A percentile compares a stretch with the other conserved stretches of the same genome.
phyloP scores from a whole-genome alignment of 345 rosid species.

The Eucalyptus tenuipes region DNA sequence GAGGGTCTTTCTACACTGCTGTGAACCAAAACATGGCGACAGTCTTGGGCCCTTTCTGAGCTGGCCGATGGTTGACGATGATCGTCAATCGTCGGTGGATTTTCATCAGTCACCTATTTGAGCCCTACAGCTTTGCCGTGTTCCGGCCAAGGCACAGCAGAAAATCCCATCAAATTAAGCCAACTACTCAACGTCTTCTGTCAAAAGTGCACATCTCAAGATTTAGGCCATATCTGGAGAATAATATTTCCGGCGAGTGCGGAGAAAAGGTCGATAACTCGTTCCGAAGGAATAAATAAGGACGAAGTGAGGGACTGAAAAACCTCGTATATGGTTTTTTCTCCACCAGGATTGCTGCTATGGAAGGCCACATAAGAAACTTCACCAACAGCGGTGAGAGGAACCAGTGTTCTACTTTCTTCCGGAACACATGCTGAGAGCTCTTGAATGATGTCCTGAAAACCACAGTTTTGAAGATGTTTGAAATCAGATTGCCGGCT shows the following conservation, averaged over 20 bases:
- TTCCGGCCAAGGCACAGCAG: not conserved
- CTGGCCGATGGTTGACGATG: not conserved
- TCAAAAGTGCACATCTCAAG: not conserved
- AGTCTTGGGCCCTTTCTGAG: not conserved
- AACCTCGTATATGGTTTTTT: not conserved
- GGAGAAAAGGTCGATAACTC: not conserved
- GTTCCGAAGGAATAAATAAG: not conserved
- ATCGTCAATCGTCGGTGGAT: not conserved
- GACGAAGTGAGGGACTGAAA: not conserved
- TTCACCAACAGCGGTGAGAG: not conserved
- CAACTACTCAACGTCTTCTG: not conserved
- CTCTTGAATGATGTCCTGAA: not conserved
- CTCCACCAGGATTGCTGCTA: not conserved
- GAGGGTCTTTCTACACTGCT: not conserved
- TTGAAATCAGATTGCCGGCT: not conserved
- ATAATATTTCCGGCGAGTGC: not conserved
- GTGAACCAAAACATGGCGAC: not conserved
- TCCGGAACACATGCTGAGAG: not conserved
- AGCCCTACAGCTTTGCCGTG: not conserved
- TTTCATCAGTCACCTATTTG: not conserved
- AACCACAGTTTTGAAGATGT: not conserved
- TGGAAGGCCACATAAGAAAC: not conserved
- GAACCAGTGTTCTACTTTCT: not conserved
- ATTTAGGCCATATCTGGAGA: not conserved
- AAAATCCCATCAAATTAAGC: not conserved